Percentiles rank a stretch among this genome's conserved stretches.
These are phyloP conservation scores for Sordaria brevicollis DNA, from an alignment of 495 filamentous ascomycete genomes.

Conservation along the genomic window DNA sequence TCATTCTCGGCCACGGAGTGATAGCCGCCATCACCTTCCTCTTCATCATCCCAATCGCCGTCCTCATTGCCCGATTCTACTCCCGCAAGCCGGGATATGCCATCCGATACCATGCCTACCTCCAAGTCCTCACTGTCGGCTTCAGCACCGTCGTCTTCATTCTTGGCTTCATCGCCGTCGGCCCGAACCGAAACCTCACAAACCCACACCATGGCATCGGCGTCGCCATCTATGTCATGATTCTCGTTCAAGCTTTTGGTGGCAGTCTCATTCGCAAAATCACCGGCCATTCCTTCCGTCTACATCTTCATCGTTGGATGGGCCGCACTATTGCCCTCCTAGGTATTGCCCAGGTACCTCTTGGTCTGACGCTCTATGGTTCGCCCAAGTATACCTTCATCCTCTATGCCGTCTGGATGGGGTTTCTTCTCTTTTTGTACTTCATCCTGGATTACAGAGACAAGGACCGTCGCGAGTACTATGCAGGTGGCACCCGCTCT, in stretches of 20 bases:
- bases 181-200: conserved; percentile 62
- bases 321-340: conserved; percentile 67
- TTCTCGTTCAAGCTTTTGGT: conserved; percentile 70
- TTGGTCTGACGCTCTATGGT: conserved; percentile 87
- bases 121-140: conserved; percentile 68
- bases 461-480: conserved; percentile 24
- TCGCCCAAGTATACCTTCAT: conserved; percentile 79
- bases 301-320: conserved; percentile 83
- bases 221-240: conserved; percentile 73
- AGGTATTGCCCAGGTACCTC: conserved; percentile 75
- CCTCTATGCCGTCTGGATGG: conserved; percentile 66
- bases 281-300: conserved; percentile 47
- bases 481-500: not conserved
- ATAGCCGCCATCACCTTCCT: conserved; percentile 84
- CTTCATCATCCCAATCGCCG: conserved; percentile 66
- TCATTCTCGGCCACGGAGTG: conserved; percentile 77
- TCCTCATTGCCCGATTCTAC: conserved; percentile 66
- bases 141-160: conserved; percentile 64
- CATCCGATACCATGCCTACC: conserved; percentile 72
- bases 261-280: conserved; percentile 63
- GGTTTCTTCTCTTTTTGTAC: conserved; percentile 53
- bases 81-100: conserved; percentile 50
- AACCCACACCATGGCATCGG: conserved; percentile 97
- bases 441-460: conserved; percentile 64
- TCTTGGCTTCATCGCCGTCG: conserved; percentile 71